phyloP scores from a whole-genome alignment of 352 stramenopile species.

The Phytopythium aichiense region DNA sequence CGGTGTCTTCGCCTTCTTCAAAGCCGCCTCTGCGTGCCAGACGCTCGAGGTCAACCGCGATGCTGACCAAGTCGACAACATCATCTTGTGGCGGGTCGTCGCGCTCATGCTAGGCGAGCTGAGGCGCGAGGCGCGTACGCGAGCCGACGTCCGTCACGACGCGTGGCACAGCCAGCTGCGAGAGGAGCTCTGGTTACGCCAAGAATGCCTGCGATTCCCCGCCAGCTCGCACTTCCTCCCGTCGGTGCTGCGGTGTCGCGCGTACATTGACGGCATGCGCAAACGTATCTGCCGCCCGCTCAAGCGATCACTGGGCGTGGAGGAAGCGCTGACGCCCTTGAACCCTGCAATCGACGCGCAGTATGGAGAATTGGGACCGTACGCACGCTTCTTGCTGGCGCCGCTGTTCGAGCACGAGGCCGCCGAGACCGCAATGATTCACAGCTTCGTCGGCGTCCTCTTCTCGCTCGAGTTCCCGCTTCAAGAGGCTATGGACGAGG shows the following conservation, averaged over 20 bases:
- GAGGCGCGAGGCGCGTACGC: slow-evolving; percentile 21
- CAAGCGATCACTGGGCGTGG: background rate
- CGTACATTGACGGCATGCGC: slow-evolving; percentile 63
- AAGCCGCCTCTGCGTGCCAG: slow-evolving; percentile 1
- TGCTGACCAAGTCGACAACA: background rate
- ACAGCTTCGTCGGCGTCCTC: slow-evolving; percentile 55
- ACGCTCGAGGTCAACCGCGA: background rate
- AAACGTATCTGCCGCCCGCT: slow-evolving; percentile 19
- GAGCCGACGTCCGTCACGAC: slow-evolving; percentile 29
- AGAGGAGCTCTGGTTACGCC: slow-evolving; percentile 60
- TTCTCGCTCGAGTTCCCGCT: slow-evolving; percentile 42
- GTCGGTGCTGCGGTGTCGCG: slow-evolving; percentile 36
- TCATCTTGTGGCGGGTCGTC: slow-evolving; percentile 50
- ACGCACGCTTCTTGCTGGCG: slow-evolving; percentile 42
- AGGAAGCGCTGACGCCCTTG: background rate
- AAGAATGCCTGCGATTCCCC: slow-evolving; percentile 45
- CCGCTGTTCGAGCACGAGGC: slow-evolving; percentile 42
- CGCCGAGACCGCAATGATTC: slow-evolving; percentile 39
- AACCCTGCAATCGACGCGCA: background rate
- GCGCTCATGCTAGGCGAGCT: slow-evolving; percentile 54
- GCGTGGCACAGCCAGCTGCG: slow-evolving; percentile 55
- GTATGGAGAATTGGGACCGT: slow-evolving; percentile 39
- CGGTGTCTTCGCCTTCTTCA: slow-evolving; percentile 54
- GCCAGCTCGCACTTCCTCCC: slow-evolving; percentile 38
- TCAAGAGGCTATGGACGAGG: slow-evolving; percentile 31